phyloP scores from a whole-genome alignment of 225 moss, liverwort and hornwort genomes.

The Thuidium tamariscinum region DNA sequence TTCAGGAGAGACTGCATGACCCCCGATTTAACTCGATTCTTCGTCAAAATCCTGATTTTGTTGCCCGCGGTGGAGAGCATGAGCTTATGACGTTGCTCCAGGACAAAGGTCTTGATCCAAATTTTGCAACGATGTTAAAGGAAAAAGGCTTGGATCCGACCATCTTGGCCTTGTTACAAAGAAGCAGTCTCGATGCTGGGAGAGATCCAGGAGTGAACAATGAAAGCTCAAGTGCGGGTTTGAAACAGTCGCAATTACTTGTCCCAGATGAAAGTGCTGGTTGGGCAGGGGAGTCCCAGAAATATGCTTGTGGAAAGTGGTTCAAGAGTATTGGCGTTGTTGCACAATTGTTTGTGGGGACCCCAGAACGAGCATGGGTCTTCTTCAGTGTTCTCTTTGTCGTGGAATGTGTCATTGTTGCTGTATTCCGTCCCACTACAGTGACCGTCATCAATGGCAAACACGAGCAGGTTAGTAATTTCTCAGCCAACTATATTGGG shows the following conservation, averaged over 20 bases:
- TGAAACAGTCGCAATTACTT: conserved; percentile 48
- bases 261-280: conserved; percentile 56
- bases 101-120: conserved; percentile 94
- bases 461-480: conserved; percentile 76
- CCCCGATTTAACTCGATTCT: conserved; percentile 76
- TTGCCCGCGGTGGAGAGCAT: conserved; percentile 74
- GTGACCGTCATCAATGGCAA: conserved; percentile 85
- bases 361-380: conserved; percentile 92
- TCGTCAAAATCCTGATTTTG: conserved; percentile 63
- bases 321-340: conserved; percentile 54
- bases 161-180: conserved; percentile 82
- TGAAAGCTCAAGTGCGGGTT: conserved; percentile 33
- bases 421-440: conserved; percentile 78
- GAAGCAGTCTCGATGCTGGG: conserved; percentile 97
- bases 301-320: conserved; percentile 70
- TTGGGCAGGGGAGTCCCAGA: conserved; percentile 79
- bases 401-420: conserved; percentile 83
- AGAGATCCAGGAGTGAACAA: conserved; percentile 64
- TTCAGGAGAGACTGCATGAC: conserved; percentile 84
- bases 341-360: conserved; percentile 76
- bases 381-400: conserved; percentile 90
- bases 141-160: conserved; percentile 97
- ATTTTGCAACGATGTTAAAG: conserved; percentile 95
- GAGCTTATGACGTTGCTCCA: conserved; percentile 87
- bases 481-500: neutral